Conservation (phyloP, 139 green algal species). For the Tetraselmis chui region DNA sequence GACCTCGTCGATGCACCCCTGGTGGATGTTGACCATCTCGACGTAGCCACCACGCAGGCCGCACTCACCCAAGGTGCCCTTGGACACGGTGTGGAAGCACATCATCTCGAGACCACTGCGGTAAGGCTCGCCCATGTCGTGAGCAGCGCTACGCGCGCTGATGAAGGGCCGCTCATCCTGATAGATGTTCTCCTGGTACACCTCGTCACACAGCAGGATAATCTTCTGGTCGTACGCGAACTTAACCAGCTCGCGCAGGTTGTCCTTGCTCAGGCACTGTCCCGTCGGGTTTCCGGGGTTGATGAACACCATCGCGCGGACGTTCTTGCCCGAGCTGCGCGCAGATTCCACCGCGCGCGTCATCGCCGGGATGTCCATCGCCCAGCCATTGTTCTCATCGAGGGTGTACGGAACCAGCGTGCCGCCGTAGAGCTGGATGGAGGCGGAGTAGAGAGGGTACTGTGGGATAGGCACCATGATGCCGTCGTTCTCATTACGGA, state of each 20-base stretch:
- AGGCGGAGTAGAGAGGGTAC: conserved; percentile 86
- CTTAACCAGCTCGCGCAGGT: conserved; percentile 65
- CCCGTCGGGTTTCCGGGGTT: conserved; percentile 90
- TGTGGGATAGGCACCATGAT: conserved; percentile 79
- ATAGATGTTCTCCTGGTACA: conserved; percentile 92
- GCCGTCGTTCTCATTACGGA: conserved; percentile 49
- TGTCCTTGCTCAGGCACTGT: conserved; percentile 55
- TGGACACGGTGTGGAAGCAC: conserved; percentile 80
- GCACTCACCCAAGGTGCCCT: conserved; percentile 72
- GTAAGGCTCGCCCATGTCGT: conserved; percentile 59
- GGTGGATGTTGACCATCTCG: conserved; percentile 79
- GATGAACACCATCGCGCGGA: conserved; percentile 81
- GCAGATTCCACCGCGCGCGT: conserved; percentile 29
- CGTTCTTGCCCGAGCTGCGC: conserved; percentile 41
- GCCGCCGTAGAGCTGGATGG: conserved; percentile 73
- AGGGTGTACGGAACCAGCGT: conserved; percentile 66
- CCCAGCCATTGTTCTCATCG: conserved; percentile 59
- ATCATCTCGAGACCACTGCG: conserved; percentile 55
- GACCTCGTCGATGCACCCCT: conserved; percentile 59
- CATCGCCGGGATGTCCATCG: conserved; percentile 33
- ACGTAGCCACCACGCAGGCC: conserved; percentile 75
- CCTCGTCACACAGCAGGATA: conserved; percentile 80
- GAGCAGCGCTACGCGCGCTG: conserved; percentile 48
- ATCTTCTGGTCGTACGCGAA: conserved; percentile 66
- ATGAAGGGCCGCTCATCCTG: conserved; percentile 80